Percentiles rank a stretch among this genome's conserved stretches.
phyloP scores from a whole-genome alignment of 2,329 filamentous ascomycete species.

The Fusarium nurragi region DNA sequence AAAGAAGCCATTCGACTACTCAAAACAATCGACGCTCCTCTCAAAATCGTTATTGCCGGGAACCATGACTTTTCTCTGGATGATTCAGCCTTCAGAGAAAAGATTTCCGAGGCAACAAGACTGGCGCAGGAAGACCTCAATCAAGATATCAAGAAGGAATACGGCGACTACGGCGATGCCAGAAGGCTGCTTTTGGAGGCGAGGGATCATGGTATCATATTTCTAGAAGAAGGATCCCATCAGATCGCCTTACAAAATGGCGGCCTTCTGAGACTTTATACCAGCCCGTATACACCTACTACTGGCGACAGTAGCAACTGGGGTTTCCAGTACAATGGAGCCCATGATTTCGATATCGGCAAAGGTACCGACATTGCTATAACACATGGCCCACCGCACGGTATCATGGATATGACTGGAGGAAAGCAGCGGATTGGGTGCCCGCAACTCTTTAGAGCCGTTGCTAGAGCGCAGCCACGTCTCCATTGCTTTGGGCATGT shows the following conservation, averaged over 20 bases:
- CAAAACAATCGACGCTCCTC: constrained; percentile 51
- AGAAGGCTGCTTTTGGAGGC: constrained; percentile 43
- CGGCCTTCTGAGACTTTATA: constrained; percentile 54
- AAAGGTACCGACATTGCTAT: constrained; percentile 46
- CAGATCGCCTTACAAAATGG: constrained; percentile 53
- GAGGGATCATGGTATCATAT: constrained; percentile 46
- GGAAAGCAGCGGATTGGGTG: constrained; percentile 45
- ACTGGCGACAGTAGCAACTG: constrained; percentile 45
- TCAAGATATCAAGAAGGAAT: constrained; percentile 40
- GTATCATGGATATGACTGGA: constrained; percentile 53
- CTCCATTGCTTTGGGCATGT: constrained; percentile 53
- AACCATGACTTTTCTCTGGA: constrained; percentile 62
- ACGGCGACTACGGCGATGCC: constrained; percentile 51
- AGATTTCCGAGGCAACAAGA: constrained; percentile 34
- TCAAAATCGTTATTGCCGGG: constrained; percentile 61
- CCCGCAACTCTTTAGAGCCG: constrained; percentile 45
- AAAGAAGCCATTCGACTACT: constrained; percentile 51
- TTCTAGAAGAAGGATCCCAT: constrained; percentile 56
- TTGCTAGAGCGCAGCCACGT: constrained; percentile 44
- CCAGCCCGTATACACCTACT: constrained; percentile 57
- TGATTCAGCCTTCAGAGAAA: constrained; percentile 46
- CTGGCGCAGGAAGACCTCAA: constrained; percentile 6
- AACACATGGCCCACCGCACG: constrained; percentile 51
- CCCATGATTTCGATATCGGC: constrained; percentile 43
- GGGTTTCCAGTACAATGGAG: constrained; percentile 56